These are phyloP conservation scores for Lanmaoa rubissima DNA, from an alignment of 768 basidiomycete genomes.

Conservation along the genomic window DNA sequence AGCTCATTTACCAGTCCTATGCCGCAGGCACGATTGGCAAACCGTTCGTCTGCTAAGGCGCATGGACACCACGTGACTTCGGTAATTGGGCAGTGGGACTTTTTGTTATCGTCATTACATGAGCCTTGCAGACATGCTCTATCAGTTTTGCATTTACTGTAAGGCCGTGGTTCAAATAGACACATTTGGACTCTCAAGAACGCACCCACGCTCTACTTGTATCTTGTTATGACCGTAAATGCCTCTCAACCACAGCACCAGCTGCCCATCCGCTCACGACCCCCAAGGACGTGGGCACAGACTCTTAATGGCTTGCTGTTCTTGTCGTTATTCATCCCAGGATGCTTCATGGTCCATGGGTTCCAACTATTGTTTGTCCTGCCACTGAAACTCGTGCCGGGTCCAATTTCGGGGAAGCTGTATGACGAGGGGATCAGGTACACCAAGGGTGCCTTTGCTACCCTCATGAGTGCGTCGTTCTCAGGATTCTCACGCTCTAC, in stretches of 20 bases:
- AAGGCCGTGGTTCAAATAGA: conserved; percentile 15
- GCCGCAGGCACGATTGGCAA: conserved; percentile 35
- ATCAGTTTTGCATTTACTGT: not conserved
- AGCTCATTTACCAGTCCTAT: conserved; percentile 51
- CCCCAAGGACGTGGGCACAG: conserved; percentile 52
- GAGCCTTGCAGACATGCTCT: not conserved
- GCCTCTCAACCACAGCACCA: conserved; percentile 32
- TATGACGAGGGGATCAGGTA: conserved; percentile 74
- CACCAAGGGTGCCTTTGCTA: conserved; percentile 81
- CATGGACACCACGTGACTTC: conserved; percentile 28
- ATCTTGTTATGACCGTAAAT: conserved; percentile 21
- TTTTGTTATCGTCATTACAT: conserved; percentile 20
- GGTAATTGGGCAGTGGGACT: conserved; percentile 1
- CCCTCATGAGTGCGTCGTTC: conserved; percentile 59
- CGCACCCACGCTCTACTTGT: not conserved
- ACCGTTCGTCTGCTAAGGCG: conserved; percentile 37
- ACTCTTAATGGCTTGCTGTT: conserved; percentile 51
- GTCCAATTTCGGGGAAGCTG: conserved; percentile 47
- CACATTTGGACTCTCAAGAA: not conserved
- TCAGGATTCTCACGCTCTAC: not conserved
- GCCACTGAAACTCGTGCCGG: conserved; percentile 65
- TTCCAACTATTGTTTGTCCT: conserved; percentile 73
- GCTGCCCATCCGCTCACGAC: conserved; percentile 53
- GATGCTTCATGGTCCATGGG: conserved; percentile 65
- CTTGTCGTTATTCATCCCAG: conserved; percentile 56